phyloP scores from a whole-genome alignment of 1,284 basidiomycete species.

The Trametes versicolor region DNA sequence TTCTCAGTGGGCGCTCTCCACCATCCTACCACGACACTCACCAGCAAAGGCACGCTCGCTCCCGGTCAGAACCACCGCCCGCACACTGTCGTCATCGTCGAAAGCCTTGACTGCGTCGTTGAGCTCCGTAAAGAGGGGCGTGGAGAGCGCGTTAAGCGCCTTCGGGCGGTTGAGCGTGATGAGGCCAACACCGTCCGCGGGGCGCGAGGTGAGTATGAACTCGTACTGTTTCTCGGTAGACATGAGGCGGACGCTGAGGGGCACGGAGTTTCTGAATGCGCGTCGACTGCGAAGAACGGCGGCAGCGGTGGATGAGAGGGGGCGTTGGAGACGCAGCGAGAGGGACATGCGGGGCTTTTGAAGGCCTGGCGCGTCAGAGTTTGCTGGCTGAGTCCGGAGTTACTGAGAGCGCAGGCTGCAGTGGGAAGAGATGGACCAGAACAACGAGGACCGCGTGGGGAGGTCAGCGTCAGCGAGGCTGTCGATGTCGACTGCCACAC shows the following conservation, averaged over 20 bases:
- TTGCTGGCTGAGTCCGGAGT: constrained; percentile 6
- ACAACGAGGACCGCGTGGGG: neutral
- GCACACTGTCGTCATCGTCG: constrained; percentile 76
- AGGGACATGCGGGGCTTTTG: constrained; percentile 17
- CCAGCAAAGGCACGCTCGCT: constrained; percentile 95
- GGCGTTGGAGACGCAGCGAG: constrained; percentile 24
- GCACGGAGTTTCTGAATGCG: constrained; percentile 20
- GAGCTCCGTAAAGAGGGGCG: constrained; percentile 82
- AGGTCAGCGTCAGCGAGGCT: neutral
- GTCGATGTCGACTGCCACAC: constrained; percentile 13
- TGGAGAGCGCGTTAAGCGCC: constrained; percentile 92
- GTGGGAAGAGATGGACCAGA: constrained; percentile 8
- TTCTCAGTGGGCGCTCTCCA: neutral
- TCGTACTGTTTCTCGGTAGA: constrained; percentile 58
- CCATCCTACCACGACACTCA: constrained; percentile 44
- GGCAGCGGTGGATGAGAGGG: constrained; percentile 25
- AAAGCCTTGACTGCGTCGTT: constrained; percentile 80
- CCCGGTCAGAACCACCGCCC: constrained; percentile 94
- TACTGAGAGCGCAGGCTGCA: constrained; percentile 1
- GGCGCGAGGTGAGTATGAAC: constrained; percentile 80
- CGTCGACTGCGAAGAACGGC: constrained; percentile 26
- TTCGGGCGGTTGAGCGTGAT: constrained; percentile 97
- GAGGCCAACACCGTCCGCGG: constrained; percentile 82
- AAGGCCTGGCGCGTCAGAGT: neutral
- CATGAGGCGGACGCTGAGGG: constrained; percentile 39